Evolutionary conservation across 305 asterid species (phyloP), one percentile per base, ranked within the genome.

Genomic region (Ilex paraguariensis): DNA sequence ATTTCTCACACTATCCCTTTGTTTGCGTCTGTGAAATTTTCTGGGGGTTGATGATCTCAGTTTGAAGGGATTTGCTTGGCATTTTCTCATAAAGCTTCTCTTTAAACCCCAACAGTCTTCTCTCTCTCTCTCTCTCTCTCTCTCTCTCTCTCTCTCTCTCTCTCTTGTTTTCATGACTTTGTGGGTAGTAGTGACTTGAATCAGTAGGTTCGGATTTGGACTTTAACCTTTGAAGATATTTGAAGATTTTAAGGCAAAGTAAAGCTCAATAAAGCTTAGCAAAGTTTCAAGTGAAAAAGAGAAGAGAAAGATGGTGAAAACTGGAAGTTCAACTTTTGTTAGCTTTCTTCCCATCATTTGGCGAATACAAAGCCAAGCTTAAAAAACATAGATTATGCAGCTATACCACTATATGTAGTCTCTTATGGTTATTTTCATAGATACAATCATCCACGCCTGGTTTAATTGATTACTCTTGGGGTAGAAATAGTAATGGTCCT

Each of bases 1-100:
- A 21, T 21, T 21, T 21, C 28, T 1, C 28, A 2, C 70, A 39
- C 65, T 48, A 44, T 56, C 67, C 54, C 65, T 60, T 67, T 57
- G 74, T 72, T 62, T 42, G 60, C 51, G 48, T 51, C 31, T 58
- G 16, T 16, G 7, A 59, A 40, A 9, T 33, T 70, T 66, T 77
- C 65, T 68, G 59, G 75, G 80, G 82, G 72, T 62, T 77, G 81
- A 72, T 79, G 71, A 79, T 79, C 85, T 80, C 91, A 82, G 91
- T 76, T 84, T 77, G 87, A 84, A 76, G 79, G 79, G 79, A 77
- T 75, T 77, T 78, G 62, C 67, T 78, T 84, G 87, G 83, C 82
- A 78, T 74, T 77, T 84, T 77, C 84, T 72, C 66, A 79, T 67
- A 64, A 62, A 70, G 74, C 60, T 65, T 33, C 44, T 53, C 67